phyloP scores from a whole-genome alignment of 202 grass and related monocot species.

The Setaria italica region DNA sequence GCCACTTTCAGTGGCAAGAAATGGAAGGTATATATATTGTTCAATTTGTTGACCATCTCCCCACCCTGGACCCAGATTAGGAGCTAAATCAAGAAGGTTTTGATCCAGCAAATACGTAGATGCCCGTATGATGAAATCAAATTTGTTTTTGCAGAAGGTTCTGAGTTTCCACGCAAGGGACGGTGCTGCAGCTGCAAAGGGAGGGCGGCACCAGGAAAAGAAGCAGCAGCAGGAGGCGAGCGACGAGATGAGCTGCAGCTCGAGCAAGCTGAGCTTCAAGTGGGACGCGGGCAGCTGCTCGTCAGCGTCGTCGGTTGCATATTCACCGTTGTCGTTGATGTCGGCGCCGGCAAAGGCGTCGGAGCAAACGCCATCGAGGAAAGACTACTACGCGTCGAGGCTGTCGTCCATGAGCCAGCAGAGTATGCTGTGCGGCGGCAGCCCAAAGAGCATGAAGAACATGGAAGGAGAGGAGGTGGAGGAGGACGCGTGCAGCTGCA shows the following conservation, averaged over 20 bases:
- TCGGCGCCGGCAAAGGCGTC: constrained; percentile 37
- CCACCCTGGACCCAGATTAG: not conserved
- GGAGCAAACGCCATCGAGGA: constrained; percentile 39
- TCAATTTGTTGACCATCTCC: not conserved
- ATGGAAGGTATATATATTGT: constrained; percentile 67
- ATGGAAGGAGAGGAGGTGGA: constrained; percentile 15
- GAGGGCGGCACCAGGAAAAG: constrained; percentile 24
- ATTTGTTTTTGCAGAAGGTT: constrained; percentile 50
- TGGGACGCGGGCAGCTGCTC: constrained; percentile 87
- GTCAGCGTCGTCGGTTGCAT: constrained; percentile 49
- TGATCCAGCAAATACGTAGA: not conserved
- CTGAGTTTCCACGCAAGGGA: constrained; percentile 61
- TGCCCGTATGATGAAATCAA: not conserved
- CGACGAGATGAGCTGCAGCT: constrained; percentile 53
- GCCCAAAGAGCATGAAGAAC: constrained; percentile 21
- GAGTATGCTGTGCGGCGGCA: constrained; percentile 19
- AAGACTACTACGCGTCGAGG: constrained; percentile 36
- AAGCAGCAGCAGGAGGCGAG: not conserved
- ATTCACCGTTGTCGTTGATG: constrained; percentile 53
- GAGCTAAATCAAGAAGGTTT: constrained; percentile 6
- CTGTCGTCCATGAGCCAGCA: constrained; percentile 52
- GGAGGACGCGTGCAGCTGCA: constrained; percentile 27
- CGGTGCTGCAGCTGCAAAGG: constrained; percentile 14
- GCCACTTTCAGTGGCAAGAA: constrained; percentile 48
- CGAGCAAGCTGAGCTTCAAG: constrained; percentile 78